Evolutionary conservation across 768 basidiomycete species (phyloP).

Genomic region (Auriculariales sp.): DNA sequence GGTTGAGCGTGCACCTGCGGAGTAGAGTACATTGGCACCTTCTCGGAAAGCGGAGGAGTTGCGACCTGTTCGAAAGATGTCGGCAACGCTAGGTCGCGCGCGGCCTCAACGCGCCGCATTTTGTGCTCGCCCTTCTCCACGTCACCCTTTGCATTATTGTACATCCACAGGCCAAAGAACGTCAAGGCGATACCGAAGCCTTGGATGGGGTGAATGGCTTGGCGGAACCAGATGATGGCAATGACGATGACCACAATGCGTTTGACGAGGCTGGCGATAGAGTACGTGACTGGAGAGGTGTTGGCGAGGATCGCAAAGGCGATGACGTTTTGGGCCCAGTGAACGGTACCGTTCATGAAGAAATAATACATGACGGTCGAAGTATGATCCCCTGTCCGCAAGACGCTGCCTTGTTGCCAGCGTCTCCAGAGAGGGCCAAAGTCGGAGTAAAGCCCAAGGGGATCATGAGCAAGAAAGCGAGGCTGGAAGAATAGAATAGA

Average conservation of each 20-base stretch:
- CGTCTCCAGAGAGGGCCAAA: conserved; percentile 46
- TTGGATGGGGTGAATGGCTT: conserved; percentile 70
- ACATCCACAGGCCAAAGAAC: conserved; percentile 85
- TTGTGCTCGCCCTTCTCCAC: conserved; percentile 88
- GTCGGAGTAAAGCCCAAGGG: conserved; percentile 86
- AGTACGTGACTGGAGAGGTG: conserved; percentile 96
- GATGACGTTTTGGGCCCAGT: conserved; percentile 94
- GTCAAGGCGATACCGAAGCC: conserved; percentile 83
- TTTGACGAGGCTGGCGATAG: conserved; percentile 94
- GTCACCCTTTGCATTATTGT: conserved; percentile 86
- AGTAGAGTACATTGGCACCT: not conserved
- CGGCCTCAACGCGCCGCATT: conserved; percentile 62
- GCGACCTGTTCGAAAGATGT: conserved; percentile 13
- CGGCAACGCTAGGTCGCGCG: conserved; percentile 53
- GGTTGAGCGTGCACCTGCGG: conserved; percentile 1
- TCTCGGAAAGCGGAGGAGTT: not conserved
- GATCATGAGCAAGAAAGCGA: conserved; percentile 92
- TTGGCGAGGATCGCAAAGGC: conserved; percentile 93
- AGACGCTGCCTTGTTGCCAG: conserved; percentile 25
- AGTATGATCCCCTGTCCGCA: conserved; percentile 33
- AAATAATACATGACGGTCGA: conserved; percentile 71
- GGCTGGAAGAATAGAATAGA: conserved; percentile 82
- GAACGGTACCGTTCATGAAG: conserved; percentile 86
- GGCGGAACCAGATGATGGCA: conserved; percentile 93
- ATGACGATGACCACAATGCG: conserved; percentile 97